A percentile compares a stretch with the other conserved stretches of the same genome.
phyloP scores from a whole-genome alignment of 495 filamentous ascomycete genomes.

The Sordaria brevicollis region DNA sequence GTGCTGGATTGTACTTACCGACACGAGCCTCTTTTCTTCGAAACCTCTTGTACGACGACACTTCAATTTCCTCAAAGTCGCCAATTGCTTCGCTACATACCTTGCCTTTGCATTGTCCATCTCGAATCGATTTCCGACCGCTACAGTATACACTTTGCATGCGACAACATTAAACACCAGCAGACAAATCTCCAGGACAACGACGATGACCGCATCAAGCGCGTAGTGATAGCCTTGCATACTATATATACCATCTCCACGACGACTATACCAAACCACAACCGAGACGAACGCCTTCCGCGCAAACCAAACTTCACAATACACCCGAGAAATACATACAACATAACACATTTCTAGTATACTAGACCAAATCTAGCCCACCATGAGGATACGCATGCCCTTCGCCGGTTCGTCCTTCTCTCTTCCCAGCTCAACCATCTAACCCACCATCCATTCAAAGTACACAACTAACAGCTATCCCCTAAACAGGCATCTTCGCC shows the following conservation, averaged over 20 bases:
- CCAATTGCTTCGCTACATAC: not conserved
- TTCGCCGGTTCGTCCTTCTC: slow-evolving; percentile 52
- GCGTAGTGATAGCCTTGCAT: not conserved
- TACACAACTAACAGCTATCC: not conserved
- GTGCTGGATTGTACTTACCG: not conserved
- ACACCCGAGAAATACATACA: not conserved
- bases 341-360: not conserved
- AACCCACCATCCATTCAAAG: not conserved
- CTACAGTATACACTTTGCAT: not conserved
- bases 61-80: not conserved
- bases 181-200: not conserved
- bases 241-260: not conserved
- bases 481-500: slow-evolving; percentile 57
- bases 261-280: not conserved
- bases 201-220: not conserved
- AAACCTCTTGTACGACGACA: not conserved
- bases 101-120: not conserved
- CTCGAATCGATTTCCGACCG: not conserved
- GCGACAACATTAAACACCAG: not conserved
- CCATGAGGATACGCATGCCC: slow-evolving; percentile 60
- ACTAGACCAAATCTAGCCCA: slow-evolving; percentile 3
- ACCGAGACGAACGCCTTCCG: not conserved
- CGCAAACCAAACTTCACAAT: not conserved
- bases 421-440: not conserved
- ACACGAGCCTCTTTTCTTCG: not conserved